Conservation (phyloP, 805 yeast genomes). For the Suhomyces sp. region DNA sequence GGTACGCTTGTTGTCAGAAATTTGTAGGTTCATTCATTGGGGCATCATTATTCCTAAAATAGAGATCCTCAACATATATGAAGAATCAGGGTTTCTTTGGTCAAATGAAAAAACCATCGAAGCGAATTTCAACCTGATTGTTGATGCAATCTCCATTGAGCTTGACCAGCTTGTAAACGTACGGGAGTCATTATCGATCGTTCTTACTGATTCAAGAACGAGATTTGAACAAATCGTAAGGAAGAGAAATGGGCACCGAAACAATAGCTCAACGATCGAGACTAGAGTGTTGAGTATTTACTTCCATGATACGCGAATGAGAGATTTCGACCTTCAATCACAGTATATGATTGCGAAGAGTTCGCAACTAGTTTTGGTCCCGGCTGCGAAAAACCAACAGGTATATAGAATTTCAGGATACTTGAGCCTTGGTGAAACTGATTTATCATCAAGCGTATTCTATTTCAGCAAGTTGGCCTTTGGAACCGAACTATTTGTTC, state of each 20-base stretch:
- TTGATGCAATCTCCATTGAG: conserved; percentile 18
- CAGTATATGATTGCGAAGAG: neutral
- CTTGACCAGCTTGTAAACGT: conserved; percentile 14
- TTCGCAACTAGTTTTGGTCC: neutral
- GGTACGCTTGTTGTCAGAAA: conserved; percentile 34
- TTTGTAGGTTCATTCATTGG: conserved; percentile 32
- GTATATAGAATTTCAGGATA: neutral
- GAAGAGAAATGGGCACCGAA: neutral
- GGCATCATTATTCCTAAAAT: conserved; percentile 19
- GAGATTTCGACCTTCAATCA: neutral
- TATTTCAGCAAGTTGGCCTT: neutral
- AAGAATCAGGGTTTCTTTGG: conserved; percentile 23
- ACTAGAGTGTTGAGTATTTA: neutral
- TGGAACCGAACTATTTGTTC: conserved; percentile 14
- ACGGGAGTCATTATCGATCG: neutral
- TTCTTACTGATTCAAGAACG: neutral
- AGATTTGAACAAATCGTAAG: neutral
- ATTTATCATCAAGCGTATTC: neutral
- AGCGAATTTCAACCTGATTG: conserved; percentile 11
- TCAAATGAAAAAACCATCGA: neutral
- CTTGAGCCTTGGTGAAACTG: neutral
- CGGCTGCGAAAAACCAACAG: neutral
- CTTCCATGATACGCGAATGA: neutral
- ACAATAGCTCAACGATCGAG: neutral
- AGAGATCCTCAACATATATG: conserved; percentile 19